Percentiles rank a stretch among this genome's conserved stretches.
Conservation (phyloP, 164 flowering plant genomes). For the Magnolia changhungtana region DNA sequence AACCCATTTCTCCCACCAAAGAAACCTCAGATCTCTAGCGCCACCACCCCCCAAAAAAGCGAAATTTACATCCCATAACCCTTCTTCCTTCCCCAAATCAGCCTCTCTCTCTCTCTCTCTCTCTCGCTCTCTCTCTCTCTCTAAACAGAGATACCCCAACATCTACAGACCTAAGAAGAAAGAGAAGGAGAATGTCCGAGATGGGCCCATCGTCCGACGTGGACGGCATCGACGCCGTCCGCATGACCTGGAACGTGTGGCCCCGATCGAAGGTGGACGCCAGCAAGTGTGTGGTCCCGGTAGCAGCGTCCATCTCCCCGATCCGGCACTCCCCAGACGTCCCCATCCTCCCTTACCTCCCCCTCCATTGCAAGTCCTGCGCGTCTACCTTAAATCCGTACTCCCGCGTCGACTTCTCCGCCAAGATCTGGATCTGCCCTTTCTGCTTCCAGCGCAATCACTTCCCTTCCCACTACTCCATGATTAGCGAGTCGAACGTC, state of each 20-base stretch:
- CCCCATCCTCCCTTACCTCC: conserved; percentile 65
- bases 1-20: no score
- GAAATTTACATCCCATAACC: not conserved
- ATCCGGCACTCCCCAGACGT: conserved; percentile 71
- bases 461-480: conserved; percentile 70
- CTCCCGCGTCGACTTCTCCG: conserved; percentile 66
- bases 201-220: conserved; percentile 56
- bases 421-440: conserved; percentile 96
- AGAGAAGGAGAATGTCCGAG: conserved; percentile 26
- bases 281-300: conserved; percentile 93
- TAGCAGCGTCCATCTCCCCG: conserved; percentile 74
- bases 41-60: no score
- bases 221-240: conserved; percentile 82
- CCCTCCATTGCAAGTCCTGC: conserved; percentile 85
- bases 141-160: not conserved
- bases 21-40: no score
- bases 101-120: not conserved
- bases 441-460: conserved; percentile 83
- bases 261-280: conserved; percentile 89
- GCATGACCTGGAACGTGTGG: conserved; percentile 94
- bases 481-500: conserved; percentile 59
- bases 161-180: not conserved
- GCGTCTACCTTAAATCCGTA: conserved; percentile 54
- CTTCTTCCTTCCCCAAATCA: not conserved
- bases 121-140: not conserved